Percentiles rank a stretch among this genome's conserved stretches.
phyloP scores from a whole-genome alignment of 805 yeast species.

The Barnettozyma vustinii region DNA sequence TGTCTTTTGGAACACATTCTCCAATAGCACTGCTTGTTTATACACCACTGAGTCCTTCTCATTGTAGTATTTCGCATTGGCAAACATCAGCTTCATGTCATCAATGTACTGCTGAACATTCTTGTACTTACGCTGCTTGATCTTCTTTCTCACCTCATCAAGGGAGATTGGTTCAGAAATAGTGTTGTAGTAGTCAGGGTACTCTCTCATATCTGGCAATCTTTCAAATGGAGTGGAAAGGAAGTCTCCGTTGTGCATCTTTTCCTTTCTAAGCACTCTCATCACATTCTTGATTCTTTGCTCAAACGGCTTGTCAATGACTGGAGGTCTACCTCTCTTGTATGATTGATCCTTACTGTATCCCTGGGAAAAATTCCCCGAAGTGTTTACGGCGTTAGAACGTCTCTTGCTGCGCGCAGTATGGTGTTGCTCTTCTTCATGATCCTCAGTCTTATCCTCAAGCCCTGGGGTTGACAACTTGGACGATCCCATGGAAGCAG shows the following conservation, averaged over 20 bases:
- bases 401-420: conserved; percentile 1
- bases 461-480: conserved; percentile 4
- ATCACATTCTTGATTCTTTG: conserved; percentile 84
- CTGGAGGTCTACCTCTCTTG: conserved; percentile 87
- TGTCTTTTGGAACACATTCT: conserved; percentile 50
- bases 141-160: conserved; percentile 71
- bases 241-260: conserved; percentile 44
- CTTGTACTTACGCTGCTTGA: conserved; percentile 78
- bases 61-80: conserved; percentile 64
- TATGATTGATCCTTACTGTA: conserved; percentile 22
- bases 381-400: conserved; percentile 1
- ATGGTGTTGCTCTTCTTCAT: conserved; percentile 1
- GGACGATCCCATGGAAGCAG: conserved; percentile 4
- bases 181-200: conserved; percentile 40
- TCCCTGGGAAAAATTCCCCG: conserved; percentile 11
- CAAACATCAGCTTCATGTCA: conserved; percentile 71
- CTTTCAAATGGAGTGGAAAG: conserved; percentile 70
- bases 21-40: conserved; percentile 59
- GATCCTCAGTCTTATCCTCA: conserved; percentile 4
- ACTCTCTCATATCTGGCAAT: conserved; percentile 58
- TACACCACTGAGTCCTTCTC: conserved; percentile 52
- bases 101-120: conserved; percentile 69
- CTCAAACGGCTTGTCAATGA: conserved; percentile 87
- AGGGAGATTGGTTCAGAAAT: conserved; percentile 59
- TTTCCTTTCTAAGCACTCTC: conserved; percentile 72